A percentile compares a stretch with the other conserved stretches of the same genome.
These are phyloP conservation scores for Silene latifolia DNA, from an alignment of 148 eudicot species.

Conservation along the genomic window DNA sequence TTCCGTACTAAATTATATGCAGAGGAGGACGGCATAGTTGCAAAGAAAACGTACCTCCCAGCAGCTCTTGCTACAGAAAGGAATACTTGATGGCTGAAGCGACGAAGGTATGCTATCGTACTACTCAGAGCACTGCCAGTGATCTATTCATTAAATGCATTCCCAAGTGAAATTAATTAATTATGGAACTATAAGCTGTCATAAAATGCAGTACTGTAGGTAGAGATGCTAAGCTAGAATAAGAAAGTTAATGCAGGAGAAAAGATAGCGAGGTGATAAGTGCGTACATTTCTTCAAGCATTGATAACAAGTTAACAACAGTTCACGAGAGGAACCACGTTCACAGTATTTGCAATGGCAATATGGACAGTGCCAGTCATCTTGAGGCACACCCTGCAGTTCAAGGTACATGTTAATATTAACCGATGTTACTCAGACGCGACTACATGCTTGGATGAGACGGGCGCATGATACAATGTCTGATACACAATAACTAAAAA, in stretches of 20 bases:
- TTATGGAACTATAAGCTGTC: not conserved
- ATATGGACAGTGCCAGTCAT: constrained; percentile 47
- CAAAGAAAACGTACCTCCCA: constrained; percentile 11
- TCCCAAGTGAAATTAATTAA: not conserved
- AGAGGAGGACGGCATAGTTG: not conserved
- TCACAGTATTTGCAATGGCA: constrained; percentile 55
- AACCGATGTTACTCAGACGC: not conserved
- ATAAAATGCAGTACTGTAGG: not conserved
- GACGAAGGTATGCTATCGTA: not conserved
- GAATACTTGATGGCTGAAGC: not conserved
- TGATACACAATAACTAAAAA: too few species aligned
- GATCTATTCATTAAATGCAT: constrained; percentile 17
- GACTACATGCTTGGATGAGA: not conserved
- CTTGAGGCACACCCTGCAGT: constrained; percentile 40
- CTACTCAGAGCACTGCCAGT: not conserved
- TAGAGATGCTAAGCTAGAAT: not conserved
- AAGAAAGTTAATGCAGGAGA: not conserved
- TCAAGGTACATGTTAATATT: not conserved
- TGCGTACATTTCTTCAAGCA: constrained; percentile 50
- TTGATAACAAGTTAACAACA: constrained; percentile 32
- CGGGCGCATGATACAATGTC: not conserved
- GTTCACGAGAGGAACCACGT: not conserved
- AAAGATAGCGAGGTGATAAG: not conserved
- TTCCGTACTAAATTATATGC: not conserved
- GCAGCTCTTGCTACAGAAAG: constrained; percentile 26